These are phyloP conservation scores for Helotiales sp. DNA, from an alignment of 2,329 filamentous ascomycete genomes.

Conservation along the genomic window DNA sequence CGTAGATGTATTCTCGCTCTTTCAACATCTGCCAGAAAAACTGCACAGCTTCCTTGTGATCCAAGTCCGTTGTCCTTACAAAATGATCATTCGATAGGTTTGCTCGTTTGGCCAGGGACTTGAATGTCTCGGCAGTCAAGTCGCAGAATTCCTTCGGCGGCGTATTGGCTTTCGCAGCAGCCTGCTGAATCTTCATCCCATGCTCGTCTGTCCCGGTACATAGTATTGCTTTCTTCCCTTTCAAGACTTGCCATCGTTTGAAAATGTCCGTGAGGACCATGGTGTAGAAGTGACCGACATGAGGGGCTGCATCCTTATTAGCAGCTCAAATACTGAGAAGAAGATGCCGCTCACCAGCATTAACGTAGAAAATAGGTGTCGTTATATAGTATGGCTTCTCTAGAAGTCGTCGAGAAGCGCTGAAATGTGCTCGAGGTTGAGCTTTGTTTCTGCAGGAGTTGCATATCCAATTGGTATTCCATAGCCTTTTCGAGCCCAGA, in stretches of 20 bases:
- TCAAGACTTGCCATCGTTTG: slow-evolving; percentile 85
- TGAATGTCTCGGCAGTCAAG: slow-evolving; percentile 76
- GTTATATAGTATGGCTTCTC: slow-evolving; percentile 92
- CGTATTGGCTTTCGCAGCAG: slow-evolving; percentile 69
- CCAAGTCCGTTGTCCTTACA: slow-evolving; percentile 83
- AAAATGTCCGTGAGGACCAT: slow-evolving; percentile 89
- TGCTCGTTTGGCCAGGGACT: slow-evolving; percentile 67
- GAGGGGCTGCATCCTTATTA: slow-evolving; percentile 62
- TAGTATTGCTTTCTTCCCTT: slow-evolving; percentile 69
- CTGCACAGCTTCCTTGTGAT: slow-evolving; percentile 81
- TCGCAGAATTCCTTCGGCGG: slow-evolving; percentile 87
- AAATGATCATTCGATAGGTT: slow-evolving; percentile 81
- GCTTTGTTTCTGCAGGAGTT: slow-evolving; percentile 23
- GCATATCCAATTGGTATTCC: slow-evolving; percentile 26
- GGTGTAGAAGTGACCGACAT: slow-evolving; percentile 92
- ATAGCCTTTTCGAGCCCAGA: neutral
- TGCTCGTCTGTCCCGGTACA: slow-evolving; percentile 96
- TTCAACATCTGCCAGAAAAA: slow-evolving; percentile 85
- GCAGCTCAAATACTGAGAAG: slow-evolving; percentile 2
- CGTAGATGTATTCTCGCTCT: slow-evolving; percentile 77
- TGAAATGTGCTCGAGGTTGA: slow-evolving; percentile 12
- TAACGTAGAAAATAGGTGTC: slow-evolving; percentile 98
- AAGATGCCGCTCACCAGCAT: slow-evolving; percentile 64
- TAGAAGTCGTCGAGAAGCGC: slow-evolving; percentile 15
- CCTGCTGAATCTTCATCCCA: slow-evolving; percentile 94